These are phyloP conservation scores for Debaryomyces sp. DNA, from an alignment of 1,139 yeast species.

Conservation along the genomic window DNA sequence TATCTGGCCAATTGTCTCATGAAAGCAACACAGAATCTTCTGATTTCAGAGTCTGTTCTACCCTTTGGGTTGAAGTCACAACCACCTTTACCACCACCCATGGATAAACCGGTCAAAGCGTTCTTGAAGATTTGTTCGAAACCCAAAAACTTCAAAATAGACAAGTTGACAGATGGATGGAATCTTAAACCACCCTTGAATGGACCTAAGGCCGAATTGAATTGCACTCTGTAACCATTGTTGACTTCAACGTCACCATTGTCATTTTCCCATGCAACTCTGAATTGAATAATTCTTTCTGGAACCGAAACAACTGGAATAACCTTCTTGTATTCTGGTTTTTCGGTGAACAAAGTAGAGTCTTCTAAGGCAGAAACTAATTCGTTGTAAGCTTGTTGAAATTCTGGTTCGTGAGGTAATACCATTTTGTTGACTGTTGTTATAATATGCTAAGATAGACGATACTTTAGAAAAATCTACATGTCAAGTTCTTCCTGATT, in stretches of 20 bases:
- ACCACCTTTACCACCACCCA: slow-evolving; percentile 99
- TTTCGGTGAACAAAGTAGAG: slow-evolving; percentile 84
- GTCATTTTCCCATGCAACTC: slow-evolving; percentile 98
- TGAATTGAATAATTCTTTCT: slow-evolving; percentile 94
- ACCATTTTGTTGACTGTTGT: slow-evolving; percentile 38
- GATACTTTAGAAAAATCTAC: background rate
- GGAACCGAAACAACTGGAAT: slow-evolving; percentile 92
- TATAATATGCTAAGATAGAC: background rate
- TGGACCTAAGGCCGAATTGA: slow-evolving; percentile 97
- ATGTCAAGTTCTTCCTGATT: background rate
- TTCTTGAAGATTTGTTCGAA: slow-evolving; percentile 98
- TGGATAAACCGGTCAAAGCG: slow-evolving; percentile 93
- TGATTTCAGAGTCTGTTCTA: slow-evolving; percentile 87
- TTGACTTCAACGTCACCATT: slow-evolving; percentile 89
- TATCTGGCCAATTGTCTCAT: slow-evolving; percentile 95
- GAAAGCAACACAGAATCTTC: slow-evolving; percentile 95
- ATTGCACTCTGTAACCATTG: slow-evolving; percentile 98
- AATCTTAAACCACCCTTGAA: slow-evolving; percentile 98
- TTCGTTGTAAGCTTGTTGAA: slow-evolving; percentile 98
- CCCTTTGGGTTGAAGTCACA: slow-evolving; percentile 97
- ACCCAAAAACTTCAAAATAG: slow-evolving; percentile 94
- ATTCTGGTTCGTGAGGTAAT: slow-evolving; percentile 88
- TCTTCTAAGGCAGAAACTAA: slow-evolving; percentile 85
- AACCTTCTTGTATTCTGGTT: slow-evolving; percentile 89
- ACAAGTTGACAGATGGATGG: slow-evolving; percentile 95